phyloP scores from a whole-genome alignment of 1,139 yeast genomes.

The Diutina sp. region DNA sequence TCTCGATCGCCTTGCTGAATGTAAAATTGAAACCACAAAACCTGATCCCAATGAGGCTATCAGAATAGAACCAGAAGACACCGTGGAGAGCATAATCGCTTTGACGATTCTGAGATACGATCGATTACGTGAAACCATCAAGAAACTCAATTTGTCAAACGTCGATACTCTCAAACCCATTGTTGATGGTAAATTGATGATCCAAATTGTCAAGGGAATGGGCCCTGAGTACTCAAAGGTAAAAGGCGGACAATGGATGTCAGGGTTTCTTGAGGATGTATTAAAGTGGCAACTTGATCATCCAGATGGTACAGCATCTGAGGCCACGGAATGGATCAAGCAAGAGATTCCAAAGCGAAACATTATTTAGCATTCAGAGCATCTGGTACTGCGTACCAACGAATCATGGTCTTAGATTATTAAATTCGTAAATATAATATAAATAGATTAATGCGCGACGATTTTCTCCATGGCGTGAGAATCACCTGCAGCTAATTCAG shows the following conservation, averaged over 20 bases:
- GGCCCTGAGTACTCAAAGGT: background rate
- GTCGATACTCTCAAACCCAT: slow-evolving; percentile 38
- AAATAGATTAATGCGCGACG: slow-evolving; percentile 10
- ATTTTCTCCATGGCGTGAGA: slow-evolving; percentile 61
- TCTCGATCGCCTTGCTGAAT: background rate
- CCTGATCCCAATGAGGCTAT: background rate
- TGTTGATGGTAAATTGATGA: slow-evolving; percentile 59
- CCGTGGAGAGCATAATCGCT: slow-evolving; percentile 2
- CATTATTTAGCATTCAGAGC: background rate
- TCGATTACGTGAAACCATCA: slow-evolving; percentile 10
- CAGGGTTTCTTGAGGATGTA: slow-evolving; percentile 37
- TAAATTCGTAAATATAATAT: background rate
- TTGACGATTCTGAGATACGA: background rate
- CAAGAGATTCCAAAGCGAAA: background rate
- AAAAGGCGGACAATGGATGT: slow-evolving; percentile 84
- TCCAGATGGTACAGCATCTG: slow-evolving; percentile 39
- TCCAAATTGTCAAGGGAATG: slow-evolving; percentile 26
- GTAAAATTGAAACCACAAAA: background rate
- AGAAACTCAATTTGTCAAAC: slow-evolving; percentile 19
- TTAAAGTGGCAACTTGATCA: slow-evolving; percentile 67
- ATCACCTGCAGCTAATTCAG: slow-evolving; percentile 54
- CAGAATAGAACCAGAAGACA: background rate
- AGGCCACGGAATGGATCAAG: slow-evolving; percentile 30
- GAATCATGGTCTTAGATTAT: background rate
- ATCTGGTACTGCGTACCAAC: background rate